phyloP scores from a whole-genome alignment of 2,329 filamentous ascomycete genomes.

The Annulohypoxylon truncatum region DNA sequence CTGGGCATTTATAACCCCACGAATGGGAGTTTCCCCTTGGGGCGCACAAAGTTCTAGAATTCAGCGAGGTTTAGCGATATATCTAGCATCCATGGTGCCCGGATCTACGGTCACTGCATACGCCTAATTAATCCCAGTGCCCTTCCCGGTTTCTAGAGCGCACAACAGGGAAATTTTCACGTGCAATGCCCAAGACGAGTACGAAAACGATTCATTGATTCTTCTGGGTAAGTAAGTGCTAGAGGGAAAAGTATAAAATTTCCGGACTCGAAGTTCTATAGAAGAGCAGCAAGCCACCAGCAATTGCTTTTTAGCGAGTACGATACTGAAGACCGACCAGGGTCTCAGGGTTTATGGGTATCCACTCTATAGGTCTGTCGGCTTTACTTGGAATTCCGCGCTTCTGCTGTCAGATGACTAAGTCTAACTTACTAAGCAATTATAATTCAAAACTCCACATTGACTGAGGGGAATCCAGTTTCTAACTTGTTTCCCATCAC shows the following conservation, averaged over 20 bases:
- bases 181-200: background rate
- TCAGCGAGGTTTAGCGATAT: slow-evolving; percentile 11
- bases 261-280: background rate
- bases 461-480: no score
- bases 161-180: background rate
- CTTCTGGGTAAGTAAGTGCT: background rate
- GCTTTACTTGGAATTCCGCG: no score
- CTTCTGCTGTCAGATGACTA: no score
- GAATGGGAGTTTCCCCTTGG: slow-evolving; percentile 20
- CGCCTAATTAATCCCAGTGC: background rate
- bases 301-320: background rate
- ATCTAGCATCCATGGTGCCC: slow-evolving; percentile 26
- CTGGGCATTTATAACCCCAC: slow-evolving; percentile 26
- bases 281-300: background rate
- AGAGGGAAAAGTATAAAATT: background rate
- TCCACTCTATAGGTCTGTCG: no score
- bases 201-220: background rate
- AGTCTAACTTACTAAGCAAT: no score
- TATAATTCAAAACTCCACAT: no score
- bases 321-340: background rate
- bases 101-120: slow-evolving; percentile 29
- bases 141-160: slow-evolving; percentile 1
- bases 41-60: slow-evolving; percentile 18
- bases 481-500: no score
- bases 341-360: no score